Conservation (phyloP, 192 early-diverging fungal species). For the Entrophospora sp. region DNA sequence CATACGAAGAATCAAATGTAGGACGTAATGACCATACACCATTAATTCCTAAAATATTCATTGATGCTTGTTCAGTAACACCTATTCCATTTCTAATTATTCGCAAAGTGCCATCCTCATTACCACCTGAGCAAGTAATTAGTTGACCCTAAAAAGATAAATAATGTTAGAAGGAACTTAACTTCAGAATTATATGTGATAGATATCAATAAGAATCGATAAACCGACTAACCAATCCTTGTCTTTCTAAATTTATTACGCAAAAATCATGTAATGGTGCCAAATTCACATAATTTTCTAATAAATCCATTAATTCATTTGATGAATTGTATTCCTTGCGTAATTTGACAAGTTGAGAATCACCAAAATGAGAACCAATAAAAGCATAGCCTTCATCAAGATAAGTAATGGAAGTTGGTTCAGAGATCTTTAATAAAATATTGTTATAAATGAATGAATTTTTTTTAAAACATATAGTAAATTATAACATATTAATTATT, state of each 20-base stretch:
- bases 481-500: no score
- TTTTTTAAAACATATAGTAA: no score
- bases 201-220: no score
- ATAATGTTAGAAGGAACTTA: constrained; percentile 2
- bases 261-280: constrained; percentile 82
- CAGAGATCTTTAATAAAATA: constrained; percentile 37
- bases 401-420: constrained; percentile 56
- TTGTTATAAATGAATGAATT: constrained; percentile 22
- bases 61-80: constrained; percentile 51
- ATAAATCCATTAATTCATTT: constrained; percentile 44
- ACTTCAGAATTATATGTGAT: neutral
- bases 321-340: constrained; percentile 34
- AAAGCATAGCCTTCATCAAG: constrained; percentile 62
- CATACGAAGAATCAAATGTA: constrained; percentile 37
- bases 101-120: constrained; percentile 64
- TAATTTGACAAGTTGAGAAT: constrained; percentile 72
- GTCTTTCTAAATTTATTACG: constrained; percentile 66
- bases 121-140: constrained; percentile 78
- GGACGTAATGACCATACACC: constrained; percentile 63
- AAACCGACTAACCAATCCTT: constrained; percentile 54
- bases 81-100: constrained; percentile 86
- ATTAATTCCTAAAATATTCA: constrained; percentile 58
- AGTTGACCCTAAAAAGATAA: constrained; percentile 49
- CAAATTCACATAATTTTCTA: constrained; percentile 61
- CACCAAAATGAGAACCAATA: constrained; percentile 78